Percentiles rank a stretch among this genome's conserved stretches.
Conservation (phyloP, 148 eudicot species). For the Silene conica region DNA sequence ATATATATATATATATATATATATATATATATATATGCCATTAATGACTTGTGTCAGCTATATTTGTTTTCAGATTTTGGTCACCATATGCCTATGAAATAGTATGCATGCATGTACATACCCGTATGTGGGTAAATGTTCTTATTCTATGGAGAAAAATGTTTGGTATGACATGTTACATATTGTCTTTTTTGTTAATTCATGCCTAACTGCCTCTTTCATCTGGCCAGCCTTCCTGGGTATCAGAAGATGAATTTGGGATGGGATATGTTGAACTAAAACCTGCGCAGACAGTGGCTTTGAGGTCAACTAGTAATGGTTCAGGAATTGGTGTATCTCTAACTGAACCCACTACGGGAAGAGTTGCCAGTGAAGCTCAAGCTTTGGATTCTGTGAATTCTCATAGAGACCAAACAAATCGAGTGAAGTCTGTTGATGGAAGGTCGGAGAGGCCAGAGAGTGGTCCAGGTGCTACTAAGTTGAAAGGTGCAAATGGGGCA, state of each 20-base stretch:
- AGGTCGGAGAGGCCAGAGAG: slow-evolving; percentile 47
- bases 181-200: background rate
- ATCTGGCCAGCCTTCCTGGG: slow-evolving; percentile 74
- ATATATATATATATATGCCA: too few species aligned
- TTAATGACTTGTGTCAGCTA: too few species aligned
- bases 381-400: slow-evolving; percentile 46
- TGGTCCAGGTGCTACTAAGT: slow-evolving; percentile 37
- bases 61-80: too few species aligned
- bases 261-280: slow-evolving; percentile 91
- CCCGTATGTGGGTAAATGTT: too few species aligned
- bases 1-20: too few species aligned
- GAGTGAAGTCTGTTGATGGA: slow-evolving; percentile 54
- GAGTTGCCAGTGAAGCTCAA: slow-evolving; percentile 49
- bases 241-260: slow-evolving; percentile 95
- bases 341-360: slow-evolving; percentile 49
- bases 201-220: background rate
- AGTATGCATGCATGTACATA: too few species aligned
- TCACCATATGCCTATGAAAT: too few species aligned
- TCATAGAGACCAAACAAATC: slow-evolving; percentile 40
- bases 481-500: slow-evolving; percentile 52
- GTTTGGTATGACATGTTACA: background rate
- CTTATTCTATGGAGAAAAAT: background rate
- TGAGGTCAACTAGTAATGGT: slow-evolving; percentile 52
- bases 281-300: slow-evolving; percentile 49
- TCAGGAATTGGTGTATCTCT: slow-evolving; percentile 34